Evolutionary conservation across 139 green algal species (phyloP).

Genomic region (Coelastrella sp.): DNA sequence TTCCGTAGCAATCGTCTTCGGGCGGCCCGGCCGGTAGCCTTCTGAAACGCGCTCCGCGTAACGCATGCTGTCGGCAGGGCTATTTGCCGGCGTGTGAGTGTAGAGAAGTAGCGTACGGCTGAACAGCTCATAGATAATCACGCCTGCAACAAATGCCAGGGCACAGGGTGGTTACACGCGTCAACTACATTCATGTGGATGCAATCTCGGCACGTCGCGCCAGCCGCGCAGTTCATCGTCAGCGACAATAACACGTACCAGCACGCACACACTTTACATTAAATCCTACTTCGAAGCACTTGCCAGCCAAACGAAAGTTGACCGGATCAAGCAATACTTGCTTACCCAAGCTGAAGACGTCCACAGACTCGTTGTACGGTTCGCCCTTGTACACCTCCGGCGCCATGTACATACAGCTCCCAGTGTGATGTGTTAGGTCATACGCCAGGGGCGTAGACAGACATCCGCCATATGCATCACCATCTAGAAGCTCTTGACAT

Average conservation of each 20-base stretch:
- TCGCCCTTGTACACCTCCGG: slow-evolving; percentile 9
- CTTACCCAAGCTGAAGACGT: slow-evolving; percentile 41
- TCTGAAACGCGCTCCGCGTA: neutral
- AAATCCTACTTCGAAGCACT: no score
- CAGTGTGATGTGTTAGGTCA: slow-evolving; percentile 20
- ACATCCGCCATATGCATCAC: no score
- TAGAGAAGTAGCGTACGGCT: slow-evolving; percentile 5
- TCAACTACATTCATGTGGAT: no score
- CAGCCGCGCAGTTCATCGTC: no score
- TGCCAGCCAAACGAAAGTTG: no score
- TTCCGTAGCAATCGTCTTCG: neutral
- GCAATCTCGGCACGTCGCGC: no score
- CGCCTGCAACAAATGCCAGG: no score
- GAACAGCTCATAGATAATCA: slow-evolving; percentile 5
- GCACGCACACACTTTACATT: no score
- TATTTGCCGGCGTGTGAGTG: slow-evolving; percentile 30
- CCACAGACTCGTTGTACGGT: slow-evolving; percentile 38
- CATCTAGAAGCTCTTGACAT: no score
- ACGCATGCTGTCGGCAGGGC: neutral
- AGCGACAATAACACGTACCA: no score
- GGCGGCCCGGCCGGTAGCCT: slow-evolving; percentile 7
- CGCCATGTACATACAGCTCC: slow-evolving; percentile 39
- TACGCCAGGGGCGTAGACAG: neutral
- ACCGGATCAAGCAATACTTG: no score
- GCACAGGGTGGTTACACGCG: no score